Base-by-base conservation (phyloP, 2,329 filamentous ascomycete genomes). In the Pyrenophora teres region DNA sequence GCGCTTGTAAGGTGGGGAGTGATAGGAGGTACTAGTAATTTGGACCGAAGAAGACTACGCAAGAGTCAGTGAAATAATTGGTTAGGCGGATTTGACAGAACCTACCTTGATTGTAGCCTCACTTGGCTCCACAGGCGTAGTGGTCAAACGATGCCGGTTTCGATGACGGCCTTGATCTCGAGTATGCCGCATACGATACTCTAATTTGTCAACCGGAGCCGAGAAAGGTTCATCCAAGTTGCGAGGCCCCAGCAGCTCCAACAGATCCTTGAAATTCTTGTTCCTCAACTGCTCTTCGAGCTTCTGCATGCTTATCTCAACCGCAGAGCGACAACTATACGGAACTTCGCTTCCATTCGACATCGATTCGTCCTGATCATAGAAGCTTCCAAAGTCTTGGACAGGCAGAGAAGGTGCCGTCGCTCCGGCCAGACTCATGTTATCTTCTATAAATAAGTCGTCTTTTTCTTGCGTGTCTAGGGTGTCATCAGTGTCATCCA, bases 401-500 rank as follows among this genome's bases (percentile, higher is more conserved):
- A 46, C 21, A 6, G 30, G 23, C 2, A 12, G 27, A 3, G 32
- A 21, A 1, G 45, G 33, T 1, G 31, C 40, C 1, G 25, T 59
- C 23, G 25, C 40, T 1, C 40, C 41, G 1, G 56, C 41, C 6
- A 48, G 9, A 6, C 54, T 56, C 50, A 59, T 53, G 15, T 51
- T 19, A n/a, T 57, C 50, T 23, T 54, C 54, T 16, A 57, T 40
- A 1, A 46, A 52, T 3, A 54, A 40, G 3, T 40, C 45, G 10
- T 44, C 32, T 4, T n/a, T 4, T 3, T 35, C 4, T 16, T 19
- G 16, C 2, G 18, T 8, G 4, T 39, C 38, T 4, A 18, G 12
- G 18, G 23, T 38, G 3, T 19, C 33, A 4, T 42, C 46, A 5
- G 13, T 47, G 18, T 63, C 54, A 25, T 53, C 62, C 18, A 56